phyloP scores from a whole-genome alignment of 2,329 filamentous ascomycete species.

The Venturia carpophila region DNA sequence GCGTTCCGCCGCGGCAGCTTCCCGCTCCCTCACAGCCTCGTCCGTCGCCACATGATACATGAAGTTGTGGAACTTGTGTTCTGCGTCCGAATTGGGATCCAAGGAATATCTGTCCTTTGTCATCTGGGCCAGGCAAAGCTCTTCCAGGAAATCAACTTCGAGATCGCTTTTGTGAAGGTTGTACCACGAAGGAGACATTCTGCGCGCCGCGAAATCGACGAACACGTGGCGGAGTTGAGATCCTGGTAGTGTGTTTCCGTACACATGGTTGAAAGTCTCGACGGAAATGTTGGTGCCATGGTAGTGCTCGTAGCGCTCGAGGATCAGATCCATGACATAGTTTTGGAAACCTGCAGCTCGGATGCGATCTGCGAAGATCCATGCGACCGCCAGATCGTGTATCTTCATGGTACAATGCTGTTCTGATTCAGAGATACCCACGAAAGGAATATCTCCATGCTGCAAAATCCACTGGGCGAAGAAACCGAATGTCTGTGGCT shows the following conservation, averaged over 20 bases:
- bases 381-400: neutral
- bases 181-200: neutral
- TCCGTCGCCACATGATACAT: neutral
- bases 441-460: neutral
- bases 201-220: neutral
- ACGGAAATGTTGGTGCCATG: constrained; percentile 6
- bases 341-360: neutral
- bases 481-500: neutral
- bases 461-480: neutral
- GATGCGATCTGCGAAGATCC: neutral
- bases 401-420: neutral
- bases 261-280: neutral
- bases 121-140: neutral
- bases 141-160: neutral
- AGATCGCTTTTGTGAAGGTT: neutral
- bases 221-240: neutral
- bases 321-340: neutral
- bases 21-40: neutral
- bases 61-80: neutral
- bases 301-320: neutral
- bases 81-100: neutral
- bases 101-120: neutral
- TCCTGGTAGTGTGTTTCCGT: neutral
- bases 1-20: neutral
- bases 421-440: neutral